These are phyloP conservation scores for Oryza meridionalis DNA, from an alignment of 176 grass and related monocot species.

Conservation along the genomic window DNA sequence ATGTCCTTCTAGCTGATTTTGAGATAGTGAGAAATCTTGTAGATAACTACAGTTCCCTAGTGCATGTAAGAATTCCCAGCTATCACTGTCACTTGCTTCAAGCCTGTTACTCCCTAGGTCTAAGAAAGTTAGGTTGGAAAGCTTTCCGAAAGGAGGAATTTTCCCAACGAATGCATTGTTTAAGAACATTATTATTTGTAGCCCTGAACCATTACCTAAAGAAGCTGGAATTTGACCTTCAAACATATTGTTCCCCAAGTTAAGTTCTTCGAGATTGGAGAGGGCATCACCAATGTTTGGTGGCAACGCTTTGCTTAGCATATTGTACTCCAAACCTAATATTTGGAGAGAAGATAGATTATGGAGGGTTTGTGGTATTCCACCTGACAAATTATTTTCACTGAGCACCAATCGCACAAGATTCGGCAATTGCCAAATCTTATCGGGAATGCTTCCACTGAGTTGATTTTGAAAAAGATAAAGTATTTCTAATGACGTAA, in stretches of 20 bases:
- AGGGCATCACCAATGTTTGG: neutral
- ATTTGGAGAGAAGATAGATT: no score
- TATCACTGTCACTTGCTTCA: neutral
- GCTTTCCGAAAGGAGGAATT: neutral
- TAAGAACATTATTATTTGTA: no score
- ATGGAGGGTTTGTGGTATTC: no score
- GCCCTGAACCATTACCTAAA: neutral
- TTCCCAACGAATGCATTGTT: neutral
- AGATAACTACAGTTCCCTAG: neutral
- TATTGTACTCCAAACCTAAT: no score
- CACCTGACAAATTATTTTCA: no score
- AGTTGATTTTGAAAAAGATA: no score
- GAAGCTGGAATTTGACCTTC: neutral
- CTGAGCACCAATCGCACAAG: no score
- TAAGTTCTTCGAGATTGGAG: no score
- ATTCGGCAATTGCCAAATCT: no score
- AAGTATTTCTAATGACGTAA: neutral
- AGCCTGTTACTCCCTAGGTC: neutral
- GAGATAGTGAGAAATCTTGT: rapidly evolving
- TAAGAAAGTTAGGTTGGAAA: neutral
- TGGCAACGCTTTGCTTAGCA: no score
- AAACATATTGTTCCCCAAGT: neutral
- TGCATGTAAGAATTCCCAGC: neutral
- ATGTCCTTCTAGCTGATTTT: neutral
- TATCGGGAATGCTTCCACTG: no score